phyloP scores from a whole-genome alignment of 306 rosid genomes.

The Prosopis cineraria region DNA sequence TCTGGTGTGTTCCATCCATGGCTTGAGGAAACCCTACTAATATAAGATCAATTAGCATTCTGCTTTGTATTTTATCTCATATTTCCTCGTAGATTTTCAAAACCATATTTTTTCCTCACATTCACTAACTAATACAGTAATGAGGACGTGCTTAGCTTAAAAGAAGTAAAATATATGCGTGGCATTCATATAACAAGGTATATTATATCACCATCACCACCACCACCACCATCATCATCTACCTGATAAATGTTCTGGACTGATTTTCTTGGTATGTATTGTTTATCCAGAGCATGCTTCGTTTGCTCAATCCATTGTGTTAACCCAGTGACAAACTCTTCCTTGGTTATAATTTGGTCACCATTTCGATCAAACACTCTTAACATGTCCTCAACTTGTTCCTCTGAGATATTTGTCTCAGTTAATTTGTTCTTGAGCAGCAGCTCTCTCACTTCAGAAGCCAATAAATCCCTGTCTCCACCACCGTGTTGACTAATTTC shows the following conservation, averaged over 20 bases:
- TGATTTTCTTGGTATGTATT: slow-evolving; percentile 46
- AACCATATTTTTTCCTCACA: neutral
- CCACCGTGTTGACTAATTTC: slow-evolving; percentile 51
- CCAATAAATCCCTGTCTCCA: slow-evolving; percentile 31
- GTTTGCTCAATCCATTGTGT: slow-evolving; percentile 52
- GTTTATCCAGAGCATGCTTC: slow-evolving; percentile 45
- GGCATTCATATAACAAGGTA: slow-evolving; percentile 8
- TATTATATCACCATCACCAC: no score
- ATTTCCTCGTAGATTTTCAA: neutral
- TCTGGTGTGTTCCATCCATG: slow-evolving; percentile 55
- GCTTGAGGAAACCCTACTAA: slow-evolving; percentile 47
- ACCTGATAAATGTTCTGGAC: slow-evolving; percentile 49
- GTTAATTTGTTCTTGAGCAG: slow-evolving; percentile 41
- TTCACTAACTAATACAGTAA: neutral
- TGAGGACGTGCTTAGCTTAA: neutral
- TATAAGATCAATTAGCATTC: neutral
- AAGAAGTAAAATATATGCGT: neutral
- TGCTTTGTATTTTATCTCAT: neutral
- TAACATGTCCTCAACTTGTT: slow-evolving; percentile 46
- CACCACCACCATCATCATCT: no score
- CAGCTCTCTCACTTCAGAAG: slow-evolving; percentile 47
- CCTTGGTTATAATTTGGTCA: slow-evolving; percentile 53
- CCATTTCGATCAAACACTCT: slow-evolving; percentile 50
- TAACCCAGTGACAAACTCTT: slow-evolving; percentile 62
- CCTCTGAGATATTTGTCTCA: slow-evolving; percentile 37